These are phyloP conservation scores for Microcyclospora pomicola DNA, from an alignment of 2,329 filamentous ascomycete genomes.

Conservation along the genomic window DNA sequence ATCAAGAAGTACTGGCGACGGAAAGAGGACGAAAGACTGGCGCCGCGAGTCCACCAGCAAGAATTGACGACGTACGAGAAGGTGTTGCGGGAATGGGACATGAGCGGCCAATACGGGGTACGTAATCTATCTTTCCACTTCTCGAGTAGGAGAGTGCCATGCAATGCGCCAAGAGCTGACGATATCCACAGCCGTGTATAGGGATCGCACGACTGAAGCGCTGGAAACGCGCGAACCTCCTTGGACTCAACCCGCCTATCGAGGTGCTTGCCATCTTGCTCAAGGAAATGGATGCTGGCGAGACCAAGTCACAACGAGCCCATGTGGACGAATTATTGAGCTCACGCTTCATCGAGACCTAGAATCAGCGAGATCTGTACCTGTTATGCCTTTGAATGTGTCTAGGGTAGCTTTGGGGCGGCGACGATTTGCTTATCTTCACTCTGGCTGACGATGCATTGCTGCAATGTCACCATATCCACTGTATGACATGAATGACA, in stretches of 20 bases:
- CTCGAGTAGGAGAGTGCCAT: not conserved
- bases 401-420: too few relatives aligned
- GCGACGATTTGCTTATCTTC: too few relatives aligned
- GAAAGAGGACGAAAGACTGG: constrained; percentile 54
- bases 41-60: constrained; percentile 64
- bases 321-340: constrained; percentile 57
- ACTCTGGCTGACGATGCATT: too few relatives aligned
- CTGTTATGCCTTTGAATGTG: too few relatives aligned
- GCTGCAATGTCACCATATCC: too few relatives aligned
- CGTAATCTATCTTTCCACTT: constrained; percentile 28
- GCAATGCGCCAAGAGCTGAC: not conserved
- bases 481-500: too few relatives aligned
- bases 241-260: constrained; percentile 77
- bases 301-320: constrained; percentile 46
- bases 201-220: constrained; percentile 69
- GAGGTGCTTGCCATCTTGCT: constrained; percentile 80
- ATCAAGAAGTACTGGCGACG: constrained; percentile 65
- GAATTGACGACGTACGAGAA: constrained; percentile 63
- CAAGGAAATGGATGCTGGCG: constrained; percentile 49
- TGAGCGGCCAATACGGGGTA: constrained; percentile 83
- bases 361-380: too few relatives aligned
- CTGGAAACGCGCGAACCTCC: constrained; percentile 70
- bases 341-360: constrained; percentile 31
- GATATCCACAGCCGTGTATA: constrained; percentile 57
- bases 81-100: constrained; percentile 81